Evolutionary conservation across 225 moss, liverwort and hornwort species (phyloP).

Genomic region (Neckera pumila): DNA sequence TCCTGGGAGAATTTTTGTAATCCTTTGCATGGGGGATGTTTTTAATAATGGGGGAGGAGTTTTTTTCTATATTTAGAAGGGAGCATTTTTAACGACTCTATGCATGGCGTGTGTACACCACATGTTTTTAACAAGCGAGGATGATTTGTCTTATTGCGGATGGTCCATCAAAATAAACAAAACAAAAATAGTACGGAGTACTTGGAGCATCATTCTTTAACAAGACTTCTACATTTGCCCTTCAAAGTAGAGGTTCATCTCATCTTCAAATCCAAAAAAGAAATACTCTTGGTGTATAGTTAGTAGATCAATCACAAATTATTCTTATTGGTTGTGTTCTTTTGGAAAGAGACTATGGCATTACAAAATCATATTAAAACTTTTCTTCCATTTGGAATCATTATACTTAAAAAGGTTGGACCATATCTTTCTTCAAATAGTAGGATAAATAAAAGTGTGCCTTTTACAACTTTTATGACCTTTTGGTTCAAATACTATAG

Average conservation of each 20-base stretch:
- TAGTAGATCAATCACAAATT: too few relatives aligned
- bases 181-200: too few relatives aligned
- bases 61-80: too few relatives aligned
- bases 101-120: background rate
- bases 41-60: background rate
- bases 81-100: background rate
- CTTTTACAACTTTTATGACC: background rate
- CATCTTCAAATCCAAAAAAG: background rate
- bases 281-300: too few relatives aligned
- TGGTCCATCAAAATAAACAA: background rate
- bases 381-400: fast-evolving
- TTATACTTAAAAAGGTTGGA: fast-evolving
- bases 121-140: background rate
- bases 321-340: too few relatives aligned
- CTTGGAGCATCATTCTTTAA: background rate
- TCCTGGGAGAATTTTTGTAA: background rate
- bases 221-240: background rate
- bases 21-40: background rate
- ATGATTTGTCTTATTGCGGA: background rate
- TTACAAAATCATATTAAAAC: background rate
- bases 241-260: background rate
- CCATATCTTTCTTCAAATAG: background rate
- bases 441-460: background rate
- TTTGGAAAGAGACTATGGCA: too few relatives aligned
- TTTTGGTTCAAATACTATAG: background rate